Evolutionary conservation across 1,284 basidiomycete species (phyloP).

Genomic region (Apiotrichum sp.): DNA sequence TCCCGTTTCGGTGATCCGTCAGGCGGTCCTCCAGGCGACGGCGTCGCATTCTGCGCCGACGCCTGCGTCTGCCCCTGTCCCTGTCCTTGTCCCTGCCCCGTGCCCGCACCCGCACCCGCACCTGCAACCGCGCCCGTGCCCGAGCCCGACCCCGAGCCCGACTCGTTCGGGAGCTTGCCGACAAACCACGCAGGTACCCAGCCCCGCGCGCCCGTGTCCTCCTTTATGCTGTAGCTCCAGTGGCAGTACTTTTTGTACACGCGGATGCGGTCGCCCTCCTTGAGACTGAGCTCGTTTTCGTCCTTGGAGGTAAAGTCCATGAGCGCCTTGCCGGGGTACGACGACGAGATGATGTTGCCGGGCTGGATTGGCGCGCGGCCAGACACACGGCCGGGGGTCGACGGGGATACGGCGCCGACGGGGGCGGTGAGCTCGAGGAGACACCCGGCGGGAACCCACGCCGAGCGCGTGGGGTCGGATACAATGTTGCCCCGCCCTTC

Average conservation of each 20-base stretch:
- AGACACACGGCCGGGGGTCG: slow-evolving; percentile 9
- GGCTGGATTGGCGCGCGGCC: slow-evolving; percentile 65
- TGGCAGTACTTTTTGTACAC: slow-evolving; percentile 98
- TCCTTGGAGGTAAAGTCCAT: slow-evolving; percentile 92
- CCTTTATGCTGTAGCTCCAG: slow-evolving; percentile 87
- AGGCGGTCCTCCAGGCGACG: not conserved
- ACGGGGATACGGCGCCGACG: slow-evolving; percentile 28
- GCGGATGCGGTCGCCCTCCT: slow-evolving; percentile 75
- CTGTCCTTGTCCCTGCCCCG: no score
- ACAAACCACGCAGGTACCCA: slow-evolving; percentile 67
- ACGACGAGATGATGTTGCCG: slow-evolving; percentile 80
- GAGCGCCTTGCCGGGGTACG: slow-evolving; percentile 85
- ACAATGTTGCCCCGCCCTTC: slow-evolving; percentile 74
- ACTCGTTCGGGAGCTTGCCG: slow-evolving; percentile 27
- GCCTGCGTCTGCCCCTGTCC: no score
- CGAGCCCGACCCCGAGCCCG: not conserved
- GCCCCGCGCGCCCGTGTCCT: slow-evolving; percentile 77
- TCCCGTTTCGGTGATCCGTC: not conserved
- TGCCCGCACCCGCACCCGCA: no score
- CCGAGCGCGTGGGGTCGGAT: slow-evolving; percentile 66
- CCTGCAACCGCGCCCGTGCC: no score
- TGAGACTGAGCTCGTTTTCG: slow-evolving; percentile 77
- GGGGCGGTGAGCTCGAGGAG: slow-evolving; percentile 84
- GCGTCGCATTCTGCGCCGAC: not conserved
- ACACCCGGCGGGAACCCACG: slow-evolving; percentile 80